These are phyloP conservation scores for Tetrahymena malaccensis DNA, from an alignment of 73 alveolate genomes.

Conservation along the genomic window DNA sequence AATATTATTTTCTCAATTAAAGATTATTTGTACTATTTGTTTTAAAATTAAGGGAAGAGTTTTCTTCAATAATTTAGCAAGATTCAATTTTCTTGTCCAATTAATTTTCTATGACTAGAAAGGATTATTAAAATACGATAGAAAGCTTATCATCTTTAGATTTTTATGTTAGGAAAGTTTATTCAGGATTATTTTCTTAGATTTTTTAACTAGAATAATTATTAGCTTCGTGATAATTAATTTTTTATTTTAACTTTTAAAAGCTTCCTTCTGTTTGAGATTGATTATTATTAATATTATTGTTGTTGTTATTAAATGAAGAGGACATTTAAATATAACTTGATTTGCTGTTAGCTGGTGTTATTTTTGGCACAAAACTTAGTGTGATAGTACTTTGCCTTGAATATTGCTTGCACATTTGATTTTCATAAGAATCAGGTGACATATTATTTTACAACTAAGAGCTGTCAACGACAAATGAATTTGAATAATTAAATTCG, in stretches of 20 bases:
- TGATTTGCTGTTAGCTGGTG: background rate
- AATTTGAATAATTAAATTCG: background rate
- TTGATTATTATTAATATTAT: too few relatives aligned
- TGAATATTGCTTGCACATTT: too few relatives aligned
- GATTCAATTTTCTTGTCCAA: background rate
- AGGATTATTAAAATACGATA: background rate
- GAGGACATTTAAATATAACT: background rate
- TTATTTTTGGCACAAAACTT: background rate
- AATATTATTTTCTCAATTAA: background rate
- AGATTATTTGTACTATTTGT: background rate
- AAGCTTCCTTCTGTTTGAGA: background rate
- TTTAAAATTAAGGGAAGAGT: background rate
- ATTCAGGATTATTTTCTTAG: background rate
- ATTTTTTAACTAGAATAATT: background rate
- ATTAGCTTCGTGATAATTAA: background rate
- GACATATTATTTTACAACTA: background rate
- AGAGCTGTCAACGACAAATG: background rate
- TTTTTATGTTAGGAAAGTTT: too few relatives aligned
- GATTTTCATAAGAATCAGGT: background rate
- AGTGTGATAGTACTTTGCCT: background rate
- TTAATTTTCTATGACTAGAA: background rate
- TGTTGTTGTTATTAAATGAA: background rate
- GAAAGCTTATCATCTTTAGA: background rate
- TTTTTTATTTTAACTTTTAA: too few relatives aligned
- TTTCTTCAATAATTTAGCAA: background rate